Percentiles rank a stretch among this genome's conserved stretches.
Evolutionary conservation across 2,329 filamentous ascomycete species (phyloP).

Genomic region (Diaporthe nobilis): DNA sequence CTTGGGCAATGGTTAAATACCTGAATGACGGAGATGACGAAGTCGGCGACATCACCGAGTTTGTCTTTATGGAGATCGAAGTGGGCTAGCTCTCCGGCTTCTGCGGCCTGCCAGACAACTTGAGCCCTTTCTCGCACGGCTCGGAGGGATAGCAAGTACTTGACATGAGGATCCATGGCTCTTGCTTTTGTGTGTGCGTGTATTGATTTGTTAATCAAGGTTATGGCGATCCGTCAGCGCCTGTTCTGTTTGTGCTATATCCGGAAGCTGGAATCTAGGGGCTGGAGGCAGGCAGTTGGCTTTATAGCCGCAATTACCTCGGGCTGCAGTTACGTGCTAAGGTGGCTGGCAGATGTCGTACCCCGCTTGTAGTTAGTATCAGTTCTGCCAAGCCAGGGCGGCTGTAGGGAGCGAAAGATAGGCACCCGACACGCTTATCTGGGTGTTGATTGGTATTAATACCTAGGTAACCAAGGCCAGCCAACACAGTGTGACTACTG

Average conservation of each 20-base stretch:
- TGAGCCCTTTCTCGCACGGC: conserved; percentile 54
- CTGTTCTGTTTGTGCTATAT: not conserved
- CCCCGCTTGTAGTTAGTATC: not conserved
- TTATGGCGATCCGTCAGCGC: not conserved
- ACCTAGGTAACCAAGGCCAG: no score
- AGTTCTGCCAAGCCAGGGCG: not conserved
- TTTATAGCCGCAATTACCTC: conserved; percentile 13
- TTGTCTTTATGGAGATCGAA: conserved; percentile 56
- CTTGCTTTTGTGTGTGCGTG: not conserved
- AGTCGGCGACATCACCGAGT: conserved; percentile 53
- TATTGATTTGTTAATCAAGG: not conserved
- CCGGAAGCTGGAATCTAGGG: not conserved
- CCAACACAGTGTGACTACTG: not conserved
- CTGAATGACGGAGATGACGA: conserved; percentile 59
- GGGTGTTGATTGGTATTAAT: no score
- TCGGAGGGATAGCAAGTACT: conserved; percentile 54
- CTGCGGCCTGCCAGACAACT: conserved; percentile 54
- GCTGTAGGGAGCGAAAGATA: not conserved
- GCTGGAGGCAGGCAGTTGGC: conserved; percentile 12
- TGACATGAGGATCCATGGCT: conserved; percentile 41
- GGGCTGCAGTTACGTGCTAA: conserved; percentile 12
- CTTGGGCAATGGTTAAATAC: conserved; percentile 48
- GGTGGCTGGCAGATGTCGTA: not conserved
- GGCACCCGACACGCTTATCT: not conserved
- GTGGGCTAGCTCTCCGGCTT: conserved; percentile 55